phyloP scores from a whole-genome alignment of 78 protist genomes.

The Isochrysis galbana region DNA sequence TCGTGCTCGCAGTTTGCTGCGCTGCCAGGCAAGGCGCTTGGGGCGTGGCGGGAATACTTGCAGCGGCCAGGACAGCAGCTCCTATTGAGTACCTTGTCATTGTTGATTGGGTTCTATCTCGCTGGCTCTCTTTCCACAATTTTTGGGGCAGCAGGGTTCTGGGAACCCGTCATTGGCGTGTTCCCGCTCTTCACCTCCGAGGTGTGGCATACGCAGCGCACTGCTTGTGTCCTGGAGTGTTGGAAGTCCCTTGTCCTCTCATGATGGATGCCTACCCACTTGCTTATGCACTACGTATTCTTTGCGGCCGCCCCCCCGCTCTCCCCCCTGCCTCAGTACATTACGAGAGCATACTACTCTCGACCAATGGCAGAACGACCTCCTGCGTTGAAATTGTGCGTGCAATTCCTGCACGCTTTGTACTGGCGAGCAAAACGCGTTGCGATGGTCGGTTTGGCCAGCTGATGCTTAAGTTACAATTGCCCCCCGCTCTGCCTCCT shows the following conservation, averaged over 20 bases:
- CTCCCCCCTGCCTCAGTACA: no score
- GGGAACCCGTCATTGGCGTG: not conserved
- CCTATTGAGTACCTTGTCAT: not conserved
- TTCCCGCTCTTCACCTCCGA: not conserved
- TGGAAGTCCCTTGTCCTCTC: no score
- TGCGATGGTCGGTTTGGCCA: not conserved
- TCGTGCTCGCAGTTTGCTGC: not conserved
- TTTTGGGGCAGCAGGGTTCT: not conserved
- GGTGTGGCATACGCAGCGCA: no score
- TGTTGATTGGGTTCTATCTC: not conserved
- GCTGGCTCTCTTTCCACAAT: constrained; percentile 11
- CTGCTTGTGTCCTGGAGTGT: no score
- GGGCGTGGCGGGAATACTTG: not conserved
- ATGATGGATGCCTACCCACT: no score
- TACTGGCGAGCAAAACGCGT: not conserved
- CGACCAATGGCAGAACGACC: not conserved
- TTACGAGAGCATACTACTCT: not conserved
- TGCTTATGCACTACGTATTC: no score
- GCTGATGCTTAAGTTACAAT: not conserved
- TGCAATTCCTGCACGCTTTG: not conserved
- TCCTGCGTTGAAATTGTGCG: not conserved
- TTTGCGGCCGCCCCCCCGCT: no score
- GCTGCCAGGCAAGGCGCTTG: not conserved
- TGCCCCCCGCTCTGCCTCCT: not conserved
- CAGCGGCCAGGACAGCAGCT: not conserved